These are phyloP conservation scores for Lunasporangiospora selenospora DNA, from an alignment of 192 early-diverging fungal genomes.

Conservation along the genomic window DNA sequence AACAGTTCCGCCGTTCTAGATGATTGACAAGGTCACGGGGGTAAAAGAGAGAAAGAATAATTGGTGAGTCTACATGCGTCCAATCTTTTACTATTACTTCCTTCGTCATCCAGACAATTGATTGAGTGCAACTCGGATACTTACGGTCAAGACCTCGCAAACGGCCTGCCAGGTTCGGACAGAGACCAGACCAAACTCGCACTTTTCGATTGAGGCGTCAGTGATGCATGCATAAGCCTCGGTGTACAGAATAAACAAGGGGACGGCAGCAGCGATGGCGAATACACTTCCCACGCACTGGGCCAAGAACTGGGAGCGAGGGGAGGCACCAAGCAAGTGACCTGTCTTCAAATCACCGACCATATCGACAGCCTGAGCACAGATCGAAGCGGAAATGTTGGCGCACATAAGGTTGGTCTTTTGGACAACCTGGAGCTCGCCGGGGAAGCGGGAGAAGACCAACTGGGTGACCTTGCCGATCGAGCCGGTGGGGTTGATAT, in stretches of 20 bases:
- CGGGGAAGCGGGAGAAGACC: constrained; percentile 67
- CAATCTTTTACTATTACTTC: no score
- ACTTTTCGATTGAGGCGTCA: constrained; percentile 40
- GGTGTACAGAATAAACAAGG: constrained; percentile 66
- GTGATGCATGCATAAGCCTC: constrained; percentile 69
- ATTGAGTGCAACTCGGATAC: no score
- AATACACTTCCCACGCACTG: constrained; percentile 69
- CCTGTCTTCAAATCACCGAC: constrained; percentile 77
- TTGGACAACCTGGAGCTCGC: constrained; percentile 50
- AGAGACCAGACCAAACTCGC: constrained; percentile 48
- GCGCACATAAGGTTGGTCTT: constrained; percentile 67
- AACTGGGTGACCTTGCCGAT: constrained; percentile 73
- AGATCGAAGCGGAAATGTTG: constrained; percentile 62
- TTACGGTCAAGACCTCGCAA: constrained; percentile 34
- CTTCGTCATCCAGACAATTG: no score
- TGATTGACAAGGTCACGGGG: constrained; percentile 24
- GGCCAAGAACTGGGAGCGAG: constrained; percentile 69
- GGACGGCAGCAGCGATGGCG: constrained; percentile 61
- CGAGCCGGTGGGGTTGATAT: constrained; percentile 70
- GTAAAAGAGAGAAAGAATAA: no score
- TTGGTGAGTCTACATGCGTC: no score
- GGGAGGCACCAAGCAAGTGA: constrained; percentile 69
- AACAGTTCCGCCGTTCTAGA: constrained; percentile 37
- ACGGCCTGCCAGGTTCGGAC: constrained; percentile 50
- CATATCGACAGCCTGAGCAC: constrained; percentile 71